Evolutionary conservation across 306 rosid genomes (phyloP), one percentile per base, ranked within the genome.

Genomic region (Vigna hirtella): DNA sequence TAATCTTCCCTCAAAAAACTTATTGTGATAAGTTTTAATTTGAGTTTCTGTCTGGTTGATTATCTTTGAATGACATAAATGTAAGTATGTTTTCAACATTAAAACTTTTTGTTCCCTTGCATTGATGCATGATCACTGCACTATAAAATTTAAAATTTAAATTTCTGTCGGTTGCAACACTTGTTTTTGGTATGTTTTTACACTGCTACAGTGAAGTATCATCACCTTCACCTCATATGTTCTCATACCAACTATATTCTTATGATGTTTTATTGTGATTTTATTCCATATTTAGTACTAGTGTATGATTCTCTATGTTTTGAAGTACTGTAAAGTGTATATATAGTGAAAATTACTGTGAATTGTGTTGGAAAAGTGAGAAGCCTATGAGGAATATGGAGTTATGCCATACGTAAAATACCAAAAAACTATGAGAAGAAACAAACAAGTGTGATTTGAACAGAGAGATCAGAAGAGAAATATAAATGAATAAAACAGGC

Each of bases 401-500:
- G 49, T 64, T 36, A 64, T 64, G 70, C 7, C 70, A 64, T n/a
- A 38, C 11, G 51, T 42, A 9, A 68, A 68, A 14, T 14, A 47
- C 59, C 58, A 69, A 69, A 6, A 42, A 15, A 14, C 49, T 14
- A 48, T 15, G 45, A 43, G 15, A 8, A 14, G 40, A 47, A 47
- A 68, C 36, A 47, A 68, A 68, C n/a, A 49, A 70, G n/a, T 28
- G 28, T 24, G 17, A 8, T 26, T 47, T 47, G 42, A 48, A 14
- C 43, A 69, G 42, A 45, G 7, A 45, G 7, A 45, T 45, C 2
- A 68, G 22, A 1, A 32, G 51, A 53, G 43, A 49, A 70, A 51
- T 70, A 70, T 40, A 57, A 56, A 73, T 73, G 42, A 73, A 15
- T 12, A 43, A 30, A 30, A 50, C 17, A 48, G 47, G 4, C 59